Evolutionary conservation across 73 alveolate species (phyloP).

Genomic region (Paramecium bursaria): DNA sequence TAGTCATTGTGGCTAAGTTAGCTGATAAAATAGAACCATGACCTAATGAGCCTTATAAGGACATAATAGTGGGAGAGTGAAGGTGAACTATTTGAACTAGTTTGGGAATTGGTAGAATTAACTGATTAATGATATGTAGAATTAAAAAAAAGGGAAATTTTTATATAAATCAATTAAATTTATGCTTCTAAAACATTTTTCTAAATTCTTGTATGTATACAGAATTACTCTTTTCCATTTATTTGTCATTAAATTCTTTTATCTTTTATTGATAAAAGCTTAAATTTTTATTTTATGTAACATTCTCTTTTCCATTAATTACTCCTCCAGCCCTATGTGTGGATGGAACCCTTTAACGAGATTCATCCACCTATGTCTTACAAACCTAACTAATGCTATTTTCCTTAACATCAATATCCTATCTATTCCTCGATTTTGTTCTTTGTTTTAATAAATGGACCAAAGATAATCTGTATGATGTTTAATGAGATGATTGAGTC

Average conservation of each 20-base stretch:
- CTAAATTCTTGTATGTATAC: constrained; percentile 50
- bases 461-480: background rate
- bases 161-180: too few relatives aligned
- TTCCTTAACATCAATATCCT: background rate
- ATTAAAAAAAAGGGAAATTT: too few relatives aligned
- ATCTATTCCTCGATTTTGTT: too few relatives aligned
- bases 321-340: constrained; percentile 17
- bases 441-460: too few relatives aligned
- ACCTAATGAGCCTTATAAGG: too few relatives aligned
- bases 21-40: too few relatives aligned
- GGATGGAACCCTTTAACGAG: constrained; percentile 1
- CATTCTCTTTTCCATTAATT: background rate
- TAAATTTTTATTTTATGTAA: constrained; percentile 2
- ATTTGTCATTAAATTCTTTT: constrained; percentile 6
- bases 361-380: constrained; percentile 15
- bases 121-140: too few relatives aligned
- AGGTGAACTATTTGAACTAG: too few relatives aligned
- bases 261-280: background rate
- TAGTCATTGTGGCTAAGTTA: too few relatives aligned
- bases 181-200: constrained; percentile 24
- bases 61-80: too few relatives aligned
- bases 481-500: constrained; percentile 44
- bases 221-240: constrained; percentile 52
- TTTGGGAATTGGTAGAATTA: too few relatives aligned
- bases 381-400: constrained; percentile 18